Conservation (phyloP, 2,329 filamentous ascomycete genomes). For the Calonectria hawksworthii region DNA sequence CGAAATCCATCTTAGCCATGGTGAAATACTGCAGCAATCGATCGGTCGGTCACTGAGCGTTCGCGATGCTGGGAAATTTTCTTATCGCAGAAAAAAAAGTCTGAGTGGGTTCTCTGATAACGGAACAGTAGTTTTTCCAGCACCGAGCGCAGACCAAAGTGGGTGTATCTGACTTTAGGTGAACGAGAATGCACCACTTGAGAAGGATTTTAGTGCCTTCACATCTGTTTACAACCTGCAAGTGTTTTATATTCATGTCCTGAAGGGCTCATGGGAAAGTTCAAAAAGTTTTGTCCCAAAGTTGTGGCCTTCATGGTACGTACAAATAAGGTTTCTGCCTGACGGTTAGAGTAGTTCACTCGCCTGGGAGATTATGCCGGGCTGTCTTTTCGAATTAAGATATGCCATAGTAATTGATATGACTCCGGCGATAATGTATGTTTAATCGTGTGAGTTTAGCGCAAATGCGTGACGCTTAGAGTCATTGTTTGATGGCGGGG, state of each 20-base stretch:
- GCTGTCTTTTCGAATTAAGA: not conserved
- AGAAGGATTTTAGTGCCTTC: not conserved
- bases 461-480: not conserved
- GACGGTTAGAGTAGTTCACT: not conserved
- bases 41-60: constrained; percentile 26
- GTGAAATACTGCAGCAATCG: constrained; percentile 25
- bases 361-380: not conserved
- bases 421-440: not conserved
- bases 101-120: constrained; percentile 36
- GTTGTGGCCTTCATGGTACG: not conserved
- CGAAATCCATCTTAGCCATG: constrained; percentile 50
- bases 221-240: not conserved
- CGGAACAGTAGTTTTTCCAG: constrained; percentile 38
- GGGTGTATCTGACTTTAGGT: not conserved
- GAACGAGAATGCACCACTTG: not conserved
- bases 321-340: not conserved
- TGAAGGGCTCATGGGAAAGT: not conserved
- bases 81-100: constrained; percentile 47
- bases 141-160: not conserved
- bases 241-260: not conserved
- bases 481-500: not conserved
- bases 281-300: not conserved
- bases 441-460: not conserved
- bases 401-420: not conserved
- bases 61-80: constrained; percentile 39